Base-by-base conservation (phyloP, 768 basidiomycete genomes). In the Strobilomyces confusus region DNA sequence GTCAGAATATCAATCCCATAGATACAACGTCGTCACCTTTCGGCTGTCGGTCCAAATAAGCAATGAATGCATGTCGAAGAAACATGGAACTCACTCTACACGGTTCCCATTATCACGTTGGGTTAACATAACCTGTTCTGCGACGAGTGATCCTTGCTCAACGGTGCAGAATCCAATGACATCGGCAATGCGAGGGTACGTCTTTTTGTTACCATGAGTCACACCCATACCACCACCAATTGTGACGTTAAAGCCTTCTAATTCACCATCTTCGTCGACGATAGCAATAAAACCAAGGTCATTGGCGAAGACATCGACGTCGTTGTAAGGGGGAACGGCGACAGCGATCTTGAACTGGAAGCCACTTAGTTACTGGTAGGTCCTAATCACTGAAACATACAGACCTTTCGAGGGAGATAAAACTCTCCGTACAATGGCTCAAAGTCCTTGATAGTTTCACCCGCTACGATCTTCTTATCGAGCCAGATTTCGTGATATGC, bases 401-500 rank as follows among this genome's bases (percentile, higher is more conserved):
- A 12, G n/a, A 89, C 90, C 79, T 95, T 95, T 65, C 95, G 82
- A 32, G 95, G 95, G 20, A 99, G 79, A 73, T 99, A 98, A 73
- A 95, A 95, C 67, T 92, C 87, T 34, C 97, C 97, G 66, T 98
- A 99, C n/a, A 98, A 72, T 2, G 97, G 97, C 72, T 99, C 97
- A 59, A 92, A 83, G 71, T 97, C 94, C 67, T 94, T 89, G 55
- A 97, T 72, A 6, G 94, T 93, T 33, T 93, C 94, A 17, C 95
- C 97, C 5, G 89, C 92, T 47, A 99, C 88, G 61, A 93, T 73
- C 76, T 97, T 97, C 76, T 97, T 95, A 75, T 98, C 94, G 40
- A 98, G 77, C 95, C 95, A 99, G 58, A 99, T 98, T 72, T 99
- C 97, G 67, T 98, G 92, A 69, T 99, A 98, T 6, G 97, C 97